Evolutionary conservation across 768 basidiomycete genomes (phyloP).

Genomic region (Leccinum rimulosum): DNA sequence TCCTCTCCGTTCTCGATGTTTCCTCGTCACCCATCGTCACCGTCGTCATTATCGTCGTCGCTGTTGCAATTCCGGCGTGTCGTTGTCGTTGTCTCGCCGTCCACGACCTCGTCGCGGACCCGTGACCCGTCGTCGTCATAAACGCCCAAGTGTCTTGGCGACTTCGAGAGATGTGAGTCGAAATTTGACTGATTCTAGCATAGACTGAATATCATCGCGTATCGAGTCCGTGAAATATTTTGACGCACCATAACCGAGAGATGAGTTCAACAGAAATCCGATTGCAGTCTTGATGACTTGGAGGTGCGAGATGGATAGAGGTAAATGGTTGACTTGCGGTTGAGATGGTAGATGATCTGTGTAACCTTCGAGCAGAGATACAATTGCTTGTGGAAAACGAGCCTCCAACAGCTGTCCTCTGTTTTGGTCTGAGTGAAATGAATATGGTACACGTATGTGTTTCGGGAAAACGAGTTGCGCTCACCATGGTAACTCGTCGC

Average conservation of each 20-base stretch:
- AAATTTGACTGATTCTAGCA: conserved; percentile 65
- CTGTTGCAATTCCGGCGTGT: too few species aligned
- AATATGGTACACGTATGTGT: conserved; percentile 6
- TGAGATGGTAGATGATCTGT: conserved; percentile 40
- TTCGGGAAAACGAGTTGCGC: conserved; percentile 19
- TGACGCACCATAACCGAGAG: conserved; percentile 68
- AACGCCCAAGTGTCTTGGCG: conserved; percentile 61
- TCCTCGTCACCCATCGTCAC: too few species aligned
- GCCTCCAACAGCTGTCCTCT: conserved; percentile 68
- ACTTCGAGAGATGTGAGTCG: conserved; percentile 69
- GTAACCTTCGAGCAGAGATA: conserved; percentile 70
- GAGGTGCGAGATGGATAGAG: conserved; percentile 59
- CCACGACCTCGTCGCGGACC: conserved; percentile 53
- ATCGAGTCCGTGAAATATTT: background rate
- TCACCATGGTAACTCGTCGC: too few species aligned
- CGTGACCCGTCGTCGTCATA: too few species aligned
- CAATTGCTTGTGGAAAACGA: conserved; percentile 62
- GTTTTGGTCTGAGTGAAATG: conserved; percentile 59
- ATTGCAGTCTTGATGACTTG: conserved; percentile 74
- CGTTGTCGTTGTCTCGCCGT: too few species aligned
- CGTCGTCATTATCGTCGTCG: too few species aligned
- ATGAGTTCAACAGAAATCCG: conserved; percentile 76
- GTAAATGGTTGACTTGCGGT: conserved; percentile 40
- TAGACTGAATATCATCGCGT: conserved; percentile 1
- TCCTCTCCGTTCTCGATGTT: too few species aligned